Evolutionary conservation across 2,329 filamentous ascomycete species (phyloP), one percentile per base, ranked within the genome.

Genomic region (Trichoderma atroviride): DNA sequence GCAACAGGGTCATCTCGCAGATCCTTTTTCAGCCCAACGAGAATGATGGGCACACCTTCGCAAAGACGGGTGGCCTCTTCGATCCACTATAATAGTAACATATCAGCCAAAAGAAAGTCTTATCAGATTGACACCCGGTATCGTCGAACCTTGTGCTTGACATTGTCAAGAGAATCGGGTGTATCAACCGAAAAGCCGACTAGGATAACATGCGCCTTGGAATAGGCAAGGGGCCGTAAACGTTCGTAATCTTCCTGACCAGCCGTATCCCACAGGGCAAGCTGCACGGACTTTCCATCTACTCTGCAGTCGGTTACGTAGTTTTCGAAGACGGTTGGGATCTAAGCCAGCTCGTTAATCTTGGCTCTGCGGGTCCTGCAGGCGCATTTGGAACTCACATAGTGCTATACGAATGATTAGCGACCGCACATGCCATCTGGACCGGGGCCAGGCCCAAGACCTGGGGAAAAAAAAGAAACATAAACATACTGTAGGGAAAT

Each of bases 301-400:
- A 99, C 96, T 83, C 95, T 88, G 82, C 96, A 99, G 83, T 99
- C 96, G 75, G 96, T 99, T 73, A 99, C 96, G 78, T 99, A 99
- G 83, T 99, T 99, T 79, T 99, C 96, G 81, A 99, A 99, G 47
- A 99, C 96, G 58, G 96, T 99, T 1, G 96, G 96, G 63, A 97
- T 94, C 91, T 80, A 35, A 53, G 69, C 71, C 33, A 31, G 19
- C 50, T 62, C n/a, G 72, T 78, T 69, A 77, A 71, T 72, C 73
- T 65, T 61, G 60, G 68, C 40, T 67, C 35, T 70, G 64, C 13
- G 70, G n/a, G 37, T 31, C 24, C 29, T 43, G 55, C 16, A 37
- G 58, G 50, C 64, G 40, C 64, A 33, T 29, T 31, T 35, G 52
- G 19, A 57, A 80, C 83, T 84, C 81, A 88, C 86, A 78, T 88